phyloP scores from a whole-genome alignment of 1,139 yeast genomes.

The Yarrowia galli region DNA sequence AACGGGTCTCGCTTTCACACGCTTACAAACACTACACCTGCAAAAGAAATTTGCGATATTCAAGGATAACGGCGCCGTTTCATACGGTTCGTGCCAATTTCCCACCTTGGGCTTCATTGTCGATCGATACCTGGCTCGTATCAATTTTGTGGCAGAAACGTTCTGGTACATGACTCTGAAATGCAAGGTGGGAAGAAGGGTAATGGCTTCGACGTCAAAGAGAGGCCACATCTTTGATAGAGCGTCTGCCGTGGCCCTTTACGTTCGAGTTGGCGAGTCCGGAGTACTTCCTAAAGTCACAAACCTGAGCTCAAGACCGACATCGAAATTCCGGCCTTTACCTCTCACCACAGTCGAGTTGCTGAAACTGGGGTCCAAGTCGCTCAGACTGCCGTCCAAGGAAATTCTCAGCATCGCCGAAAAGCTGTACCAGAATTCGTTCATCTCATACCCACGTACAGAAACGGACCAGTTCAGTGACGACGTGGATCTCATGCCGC shows the following conservation, averaged over 20 bases:
- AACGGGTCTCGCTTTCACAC: slow-evolving; percentile 88
- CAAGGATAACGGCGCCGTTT: slow-evolving; percentile 53
- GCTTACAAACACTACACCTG: slow-evolving; percentile 68
- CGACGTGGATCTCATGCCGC: slow-evolving; percentile 68
- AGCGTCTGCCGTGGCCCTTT: slow-evolving; percentile 64
- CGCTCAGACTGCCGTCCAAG: slow-evolving; percentile 81
- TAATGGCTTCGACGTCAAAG: slow-evolving; percentile 67
- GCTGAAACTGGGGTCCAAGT: slow-evolving; percentile 82
- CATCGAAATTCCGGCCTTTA: slow-evolving; percentile 79
- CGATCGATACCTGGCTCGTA: slow-evolving; percentile 83
- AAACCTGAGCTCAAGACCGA: slow-evolving; percentile 64
- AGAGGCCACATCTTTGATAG: slow-evolving; percentile 77
- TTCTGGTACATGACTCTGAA: slow-evolving; percentile 78
- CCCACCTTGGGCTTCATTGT: slow-evolving; percentile 97
- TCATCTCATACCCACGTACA: slow-evolving; percentile 93
- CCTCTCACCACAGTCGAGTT: slow-evolving; percentile 96
- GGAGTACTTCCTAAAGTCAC: slow-evolving; percentile 54
- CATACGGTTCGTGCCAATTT: slow-evolving; percentile 96
- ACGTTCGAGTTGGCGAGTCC: slow-evolving; percentile 55
- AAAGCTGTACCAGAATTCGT: slow-evolving; percentile 81
- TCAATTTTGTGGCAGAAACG: slow-evolving; percentile 72
- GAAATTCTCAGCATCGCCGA: slow-evolving; percentile 81
- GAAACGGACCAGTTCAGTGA: slow-evolving; percentile 90
- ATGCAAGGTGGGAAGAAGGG: slow-evolving; percentile 52
- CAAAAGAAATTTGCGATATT: slow-evolving; percentile 49